Evolutionary conservation across 495 filamentous ascomycete genomes (phyloP), one percentile per base, ranked within the genome.

Genomic region (Penicillium fimorum): DNA sequence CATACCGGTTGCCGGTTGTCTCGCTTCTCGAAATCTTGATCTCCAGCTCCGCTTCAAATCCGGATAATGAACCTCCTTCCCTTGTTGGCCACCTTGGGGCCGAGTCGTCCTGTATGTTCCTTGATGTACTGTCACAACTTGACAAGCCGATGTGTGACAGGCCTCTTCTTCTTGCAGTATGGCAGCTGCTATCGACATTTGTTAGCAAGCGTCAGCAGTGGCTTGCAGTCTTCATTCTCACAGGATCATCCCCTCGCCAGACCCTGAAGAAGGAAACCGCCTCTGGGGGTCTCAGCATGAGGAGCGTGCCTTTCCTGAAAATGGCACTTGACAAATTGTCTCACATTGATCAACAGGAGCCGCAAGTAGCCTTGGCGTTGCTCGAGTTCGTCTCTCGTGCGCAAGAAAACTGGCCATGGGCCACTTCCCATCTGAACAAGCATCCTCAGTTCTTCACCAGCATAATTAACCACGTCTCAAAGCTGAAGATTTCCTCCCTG

Each of bases 341-440:
- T 15, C 79, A 82, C 11, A 86, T 96, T 58, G 78, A 84, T 15
- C 76, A 80, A 20, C 56, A 88, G 11, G 76, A 87, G 5, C 79
- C 84, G 43, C 77, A 77, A 55, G 81, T 86, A 42, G 77, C 84
- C 17, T 73, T 93, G 32, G 82, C 86, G 0, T 83, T 97, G 67
- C 79, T 98, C 13, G 85, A 92, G 58, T 96, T 97, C 67, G 84
- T 97, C 32, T 84, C 86, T 9, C 80, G 85, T 4, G 88, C 91
- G 11, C 91, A 93, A 69, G 92, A 96, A 69, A 87, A 87, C 62
- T 97, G 91, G 92, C 89, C 90, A 10, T 93, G 94, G 87, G 89
- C 89, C 8, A 91, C 92, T 52, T 83, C 86, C 32, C 82, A 86
- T 32, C 70, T 96, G 18, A 84, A 86, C 47, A 86, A 85, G 53